Conservation (phyloP, 345 rosid species). For the Combretum micranthum region DNA sequence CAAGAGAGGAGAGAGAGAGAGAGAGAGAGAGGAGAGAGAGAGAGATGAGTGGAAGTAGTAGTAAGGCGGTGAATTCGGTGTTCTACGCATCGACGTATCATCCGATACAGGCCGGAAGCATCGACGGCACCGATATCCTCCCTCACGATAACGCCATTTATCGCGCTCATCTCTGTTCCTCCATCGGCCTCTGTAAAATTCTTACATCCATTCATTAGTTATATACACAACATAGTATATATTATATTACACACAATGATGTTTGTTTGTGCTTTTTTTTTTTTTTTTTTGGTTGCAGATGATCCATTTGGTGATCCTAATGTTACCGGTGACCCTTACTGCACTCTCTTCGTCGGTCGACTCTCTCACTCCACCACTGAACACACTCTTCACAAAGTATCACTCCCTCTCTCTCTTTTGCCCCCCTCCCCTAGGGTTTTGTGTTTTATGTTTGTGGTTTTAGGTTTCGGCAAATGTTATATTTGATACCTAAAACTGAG, state of each 20-base stretch:
- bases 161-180: slow-evolving; percentile 81
- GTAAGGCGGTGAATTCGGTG: slow-evolving; percentile 44
- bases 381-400: slow-evolving; percentile 56
- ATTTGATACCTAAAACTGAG: too few relatives aligned
- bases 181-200: slow-evolving; percentile 63
- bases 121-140: slow-evolving; percentile 80
- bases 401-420: neutral
- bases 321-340: slow-evolving; percentile 61
- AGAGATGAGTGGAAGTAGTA: slow-evolving; percentile 3
- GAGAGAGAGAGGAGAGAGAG: too few relatives aligned
- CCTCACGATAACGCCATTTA: slow-evolving; percentile 71
- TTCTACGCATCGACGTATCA: slow-evolving; percentile 84
- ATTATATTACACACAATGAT: too few relatives aligned
- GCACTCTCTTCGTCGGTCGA: slow-evolving; percentile 73
- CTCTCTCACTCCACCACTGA: slow-evolving; percentile 76
- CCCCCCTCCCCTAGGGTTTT: neutral
- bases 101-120: slow-evolving; percentile 93
- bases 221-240: neutral
- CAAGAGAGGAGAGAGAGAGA: too few relatives aligned
- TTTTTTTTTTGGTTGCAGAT: slow-evolving; percentile 29
- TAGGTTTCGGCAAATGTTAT: too few relatives aligned
- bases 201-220: neutral
- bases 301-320: slow-evolving; percentile 82
- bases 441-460: too few relatives aligned
- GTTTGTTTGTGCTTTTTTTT: too few relatives aligned